A percentile compares a stretch with the other conserved stretches of the same genome.
Evolutionary conservation across 2,329 filamentous ascomycete species (phyloP).

Genomic region (Neurospora crassa): DNA sequence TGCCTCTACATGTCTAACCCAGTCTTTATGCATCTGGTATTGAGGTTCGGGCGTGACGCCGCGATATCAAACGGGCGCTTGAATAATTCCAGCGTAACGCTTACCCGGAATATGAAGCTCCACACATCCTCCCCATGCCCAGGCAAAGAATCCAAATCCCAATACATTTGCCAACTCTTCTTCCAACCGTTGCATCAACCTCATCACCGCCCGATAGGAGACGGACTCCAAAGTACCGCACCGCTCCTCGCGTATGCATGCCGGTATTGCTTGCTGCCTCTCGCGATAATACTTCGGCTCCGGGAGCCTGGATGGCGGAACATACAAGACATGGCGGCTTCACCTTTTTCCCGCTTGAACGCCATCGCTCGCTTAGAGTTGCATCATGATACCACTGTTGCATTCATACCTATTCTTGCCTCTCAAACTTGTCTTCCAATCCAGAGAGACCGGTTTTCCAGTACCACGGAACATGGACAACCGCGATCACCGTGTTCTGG

Average conservation of each 20-base stretch:
- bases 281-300: not conserved
- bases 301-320: not conserved
- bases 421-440: not conserved
- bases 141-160: too few relatives aligned
- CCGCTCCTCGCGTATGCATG: not conserved
- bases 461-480: not conserved
- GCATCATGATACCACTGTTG: not conserved
- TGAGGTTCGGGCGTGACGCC: not conserved
- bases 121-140: too few relatives aligned
- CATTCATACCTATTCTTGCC: not conserved
- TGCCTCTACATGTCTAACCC: not conserved
- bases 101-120: too few relatives aligned
- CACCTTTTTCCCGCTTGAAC: not conserved
- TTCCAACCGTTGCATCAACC: too few relatives aligned
- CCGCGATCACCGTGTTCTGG: not conserved
- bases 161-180: too few relatives aligned
- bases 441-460: not conserved
- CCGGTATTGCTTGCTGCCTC: not conserved
- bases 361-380: not conserved
- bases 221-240: not conserved
- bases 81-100: not conserved
- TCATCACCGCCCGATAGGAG: too few relatives aligned
- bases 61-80: not conserved
- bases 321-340: not conserved
- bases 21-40: not conserved